Base-by-base conservation (phyloP, 768 basidiomycete species). In the Phanerodontia chrysosporium region DNA sequence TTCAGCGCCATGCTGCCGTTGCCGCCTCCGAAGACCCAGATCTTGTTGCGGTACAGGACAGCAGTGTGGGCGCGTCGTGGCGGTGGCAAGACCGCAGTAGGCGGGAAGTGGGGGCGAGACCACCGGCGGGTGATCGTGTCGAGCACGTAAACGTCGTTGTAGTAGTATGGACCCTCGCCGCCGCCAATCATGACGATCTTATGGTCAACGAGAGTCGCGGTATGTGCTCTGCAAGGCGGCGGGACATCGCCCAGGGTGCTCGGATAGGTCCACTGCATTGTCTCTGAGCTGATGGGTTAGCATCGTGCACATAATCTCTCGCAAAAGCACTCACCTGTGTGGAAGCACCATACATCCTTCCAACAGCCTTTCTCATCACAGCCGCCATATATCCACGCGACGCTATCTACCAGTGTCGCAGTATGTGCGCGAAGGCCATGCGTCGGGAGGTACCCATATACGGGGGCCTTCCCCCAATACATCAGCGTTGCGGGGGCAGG, bases 11-110 rank as follows among this genome's bases (percentile, higher is more conserved):
- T 83, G 75, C 88, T 77, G 0, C 95, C 95, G 59, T 93, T 95
- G 2, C 95, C 95, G n/a, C 95, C 94, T 8, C 94, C 95, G 66
- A 96, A 97, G 3, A 97, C 73, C 77, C 90, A 92, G 0, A 98
- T 80, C 67, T 83, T 87, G 58, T 80, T 78, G 28, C 76, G 75
- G 66, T 92, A 86, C 22, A 85, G 73, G 14, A 95, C 89, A 0
- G 92, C 84, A 0, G 92, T 91, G 71, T 98, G 95, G 1, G 95
- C 94, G 27, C 95, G 85, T 9, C 95, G 84, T 2, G 88, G 85
- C 9, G 73, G 70, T 4, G 72, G 72, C 2, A 67, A 21, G 6
- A 59, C 56, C 56, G 44, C 62, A 39, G 14, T 64, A 57, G 28
- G 62, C 2, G 36, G 57, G 63, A 72, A 67, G 0, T 62, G 64